Conservation (phyloP, 2,329 filamentous ascomycete species). For the Lachnellula suecica region DNA sequence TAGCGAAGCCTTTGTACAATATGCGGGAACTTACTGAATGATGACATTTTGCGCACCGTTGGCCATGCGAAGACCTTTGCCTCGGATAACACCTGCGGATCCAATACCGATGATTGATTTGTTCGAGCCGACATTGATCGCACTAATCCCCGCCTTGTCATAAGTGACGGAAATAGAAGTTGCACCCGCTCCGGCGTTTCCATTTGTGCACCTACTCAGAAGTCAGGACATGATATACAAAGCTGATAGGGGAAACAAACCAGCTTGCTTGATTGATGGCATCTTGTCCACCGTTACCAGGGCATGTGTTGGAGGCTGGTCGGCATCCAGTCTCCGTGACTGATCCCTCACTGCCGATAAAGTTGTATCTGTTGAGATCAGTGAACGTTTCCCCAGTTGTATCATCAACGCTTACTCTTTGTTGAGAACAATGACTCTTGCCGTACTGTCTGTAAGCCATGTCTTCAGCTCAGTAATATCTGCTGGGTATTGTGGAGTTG, state of each 20-base stretch:
- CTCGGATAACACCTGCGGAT: slow-evolving; percentile 26
- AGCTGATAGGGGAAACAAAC: not conserved
- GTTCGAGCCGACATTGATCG: slow-evolving; percentile 27
- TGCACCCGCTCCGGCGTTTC: slow-evolving; percentile 24
- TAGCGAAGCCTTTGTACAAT: not conserved
- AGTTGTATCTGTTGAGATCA: slow-evolving; percentile 42
- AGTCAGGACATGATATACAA: not conserved
- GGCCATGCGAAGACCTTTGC: slow-evolving; percentile 28
- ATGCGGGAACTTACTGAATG: slow-evolving; percentile 13
- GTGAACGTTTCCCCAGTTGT: not conserved
- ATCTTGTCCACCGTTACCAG: slow-evolving; percentile 39
- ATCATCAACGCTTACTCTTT: slow-evolving; percentile 36
- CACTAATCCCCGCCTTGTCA: slow-evolving; percentile 25
- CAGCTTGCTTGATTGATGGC: slow-evolving; percentile 53
- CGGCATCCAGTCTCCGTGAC: slow-evolving; percentile 46
- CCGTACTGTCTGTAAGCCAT: slow-evolving; percentile 53
- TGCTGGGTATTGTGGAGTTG: slow-evolving; percentile 50
- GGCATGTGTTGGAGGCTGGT: slow-evolving; percentile 49
- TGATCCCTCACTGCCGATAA: slow-evolving; percentile 48
- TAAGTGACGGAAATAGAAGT: slow-evolving; percentile 17
- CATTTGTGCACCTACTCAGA: slow-evolving; percentile 36
- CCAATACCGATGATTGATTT: slow-evolving; percentile 29
- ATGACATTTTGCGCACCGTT: slow-evolving; percentile 19
- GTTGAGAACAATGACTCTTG: slow-evolving; percentile 58
- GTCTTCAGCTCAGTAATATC: slow-evolving; percentile 55